Evolutionary conservation across 2,329 filamentous ascomycete genomes (phyloP).

Genomic region (Stachybotrys chlorohalonatus): DNA sequence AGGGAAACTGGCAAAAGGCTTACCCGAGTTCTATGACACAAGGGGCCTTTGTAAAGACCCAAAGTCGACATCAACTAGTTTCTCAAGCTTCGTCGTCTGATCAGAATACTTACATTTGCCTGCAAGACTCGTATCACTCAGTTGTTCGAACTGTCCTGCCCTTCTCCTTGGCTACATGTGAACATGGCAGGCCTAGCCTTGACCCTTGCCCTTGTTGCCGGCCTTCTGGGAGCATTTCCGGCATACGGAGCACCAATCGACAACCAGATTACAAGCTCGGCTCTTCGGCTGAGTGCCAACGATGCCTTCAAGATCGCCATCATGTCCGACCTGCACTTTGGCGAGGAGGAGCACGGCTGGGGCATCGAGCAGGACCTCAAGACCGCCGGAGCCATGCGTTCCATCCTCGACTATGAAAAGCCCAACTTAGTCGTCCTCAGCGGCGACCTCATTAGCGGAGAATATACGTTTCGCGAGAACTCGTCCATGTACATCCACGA

Average conservation of each 20-base stretch:
- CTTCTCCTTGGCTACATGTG: too few species aligned
- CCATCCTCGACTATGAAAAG: slow-evolving; percentile 46
- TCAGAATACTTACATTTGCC: too few species aligned
- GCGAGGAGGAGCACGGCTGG: neutral
- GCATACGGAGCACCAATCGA: neutral
- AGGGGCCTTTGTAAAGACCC: too few species aligned
- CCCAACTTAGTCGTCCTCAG: slow-evolving; percentile 59
- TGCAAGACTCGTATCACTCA: too few species aligned
- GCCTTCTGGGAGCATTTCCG: neutral
- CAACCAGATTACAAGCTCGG: neutral
- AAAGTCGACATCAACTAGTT: too few species aligned
- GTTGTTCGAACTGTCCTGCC: too few species aligned
- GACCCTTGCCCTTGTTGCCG: too few species aligned
- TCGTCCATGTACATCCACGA: slow-evolving; percentile 44
- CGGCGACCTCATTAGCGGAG: slow-evolving; percentile 62
- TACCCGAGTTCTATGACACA: too few species aligned
- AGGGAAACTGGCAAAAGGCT: too few species aligned
- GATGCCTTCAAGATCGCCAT: neutral
- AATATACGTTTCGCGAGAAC: slow-evolving; percentile 46
- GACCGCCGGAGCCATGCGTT: slow-evolving; percentile 46
- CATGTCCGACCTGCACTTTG: neutral
- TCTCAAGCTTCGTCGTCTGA: too few species aligned
- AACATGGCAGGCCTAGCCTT: too few species aligned
- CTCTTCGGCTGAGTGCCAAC: neutral
- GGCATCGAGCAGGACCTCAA: slow-evolving; percentile 41